These are phyloP conservation scores for Lipomyces lipofer DNA, from an alignment of 805 yeast genomes.

Conservation along the genomic window DNA sequence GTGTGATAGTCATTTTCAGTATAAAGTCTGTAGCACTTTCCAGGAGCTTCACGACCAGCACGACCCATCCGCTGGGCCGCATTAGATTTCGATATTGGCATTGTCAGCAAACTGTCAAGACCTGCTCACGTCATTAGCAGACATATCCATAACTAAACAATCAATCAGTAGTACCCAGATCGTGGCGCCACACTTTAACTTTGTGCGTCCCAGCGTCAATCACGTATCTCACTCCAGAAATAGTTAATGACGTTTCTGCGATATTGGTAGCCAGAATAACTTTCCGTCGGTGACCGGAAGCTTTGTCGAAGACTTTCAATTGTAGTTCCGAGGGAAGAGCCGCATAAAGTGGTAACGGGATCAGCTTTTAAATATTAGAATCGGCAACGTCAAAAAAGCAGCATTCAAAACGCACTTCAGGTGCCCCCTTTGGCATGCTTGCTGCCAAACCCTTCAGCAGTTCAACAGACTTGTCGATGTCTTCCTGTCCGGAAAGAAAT, in stretches of 20 bases:
- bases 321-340: constrained; percentile 87
- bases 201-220: constrained; percentile 91
- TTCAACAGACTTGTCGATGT: constrained; percentile 80
- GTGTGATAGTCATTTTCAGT: constrained; percentile 67
- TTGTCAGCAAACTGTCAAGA: constrained; percentile 85
- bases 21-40: constrained; percentile 83
- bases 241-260: constrained; percentile 97
- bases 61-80: constrained; percentile 96
- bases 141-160: not conserved
- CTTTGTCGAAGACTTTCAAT: constrained; percentile 68
- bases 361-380: constrained; percentile 55
- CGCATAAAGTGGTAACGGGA: constrained; percentile 87
- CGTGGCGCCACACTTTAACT: constrained; percentile 93
- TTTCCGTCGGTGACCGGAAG: constrained; percentile 70
- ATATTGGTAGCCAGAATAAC: constrained; percentile 91
- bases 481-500: constrained; percentile 95
- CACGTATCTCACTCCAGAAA: constrained; percentile 90
- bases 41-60: constrained; percentile 97
- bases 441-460: constrained; percentile 45
- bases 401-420: constrained; percentile 13
- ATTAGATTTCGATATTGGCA: constrained; percentile 90
- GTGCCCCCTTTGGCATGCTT: constrained; percentile 21
- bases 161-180: constrained; percentile 42
- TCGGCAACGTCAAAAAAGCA: not conserved
- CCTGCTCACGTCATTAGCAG: constrained; percentile 45